Conservation (phyloP, 257 asterid genomes). For the Solanum piurae region DNA sequence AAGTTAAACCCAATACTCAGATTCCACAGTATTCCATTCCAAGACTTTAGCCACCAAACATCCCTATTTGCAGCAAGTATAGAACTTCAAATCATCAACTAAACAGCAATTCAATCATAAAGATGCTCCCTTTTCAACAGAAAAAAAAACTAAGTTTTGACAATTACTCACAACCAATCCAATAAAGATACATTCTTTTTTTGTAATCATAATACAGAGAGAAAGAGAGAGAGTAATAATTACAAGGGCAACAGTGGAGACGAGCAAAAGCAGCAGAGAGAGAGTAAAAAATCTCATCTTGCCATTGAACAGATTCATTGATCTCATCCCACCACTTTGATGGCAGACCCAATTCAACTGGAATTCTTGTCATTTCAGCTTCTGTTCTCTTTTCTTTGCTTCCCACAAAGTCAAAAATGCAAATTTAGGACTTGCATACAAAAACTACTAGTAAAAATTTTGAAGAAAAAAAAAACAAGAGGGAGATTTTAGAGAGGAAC, state of each 20-base stretch:
- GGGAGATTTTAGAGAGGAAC: not conserved
- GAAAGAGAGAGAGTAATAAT: not conserved
- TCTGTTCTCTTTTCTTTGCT: not conserved
- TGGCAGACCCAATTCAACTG: constrained; percentile 13
- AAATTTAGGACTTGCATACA: not conserved
- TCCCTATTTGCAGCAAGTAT: not conserved
- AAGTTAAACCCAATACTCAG: not conserved
- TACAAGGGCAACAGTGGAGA: constrained; percentile 77
- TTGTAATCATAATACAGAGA: not conserved
- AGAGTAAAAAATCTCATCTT: constrained; percentile 75
- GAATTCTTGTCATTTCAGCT: constrained; percentile 40
- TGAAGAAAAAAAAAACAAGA: not conserved
- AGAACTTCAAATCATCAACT: not conserved
- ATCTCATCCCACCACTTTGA: constrained; percentile 79
- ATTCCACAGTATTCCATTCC: not conserved
- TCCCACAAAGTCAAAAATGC: not conserved
- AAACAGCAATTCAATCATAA: not conserved
- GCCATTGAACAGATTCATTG: constrained; percentile 77
- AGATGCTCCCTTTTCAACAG: not conserved
- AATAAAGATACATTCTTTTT: not conserved
- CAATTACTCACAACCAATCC: not conserved
- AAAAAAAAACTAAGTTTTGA: not conserved
- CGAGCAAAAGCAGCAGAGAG: constrained; percentile 71
- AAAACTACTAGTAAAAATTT: not conserved
- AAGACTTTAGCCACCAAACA: not conserved